Percentiles rank a stretch among this genome's conserved stretches.
Conservation (phyloP, 1,284 basidiomycete species). For the Cryptococcus sp. region DNA sequence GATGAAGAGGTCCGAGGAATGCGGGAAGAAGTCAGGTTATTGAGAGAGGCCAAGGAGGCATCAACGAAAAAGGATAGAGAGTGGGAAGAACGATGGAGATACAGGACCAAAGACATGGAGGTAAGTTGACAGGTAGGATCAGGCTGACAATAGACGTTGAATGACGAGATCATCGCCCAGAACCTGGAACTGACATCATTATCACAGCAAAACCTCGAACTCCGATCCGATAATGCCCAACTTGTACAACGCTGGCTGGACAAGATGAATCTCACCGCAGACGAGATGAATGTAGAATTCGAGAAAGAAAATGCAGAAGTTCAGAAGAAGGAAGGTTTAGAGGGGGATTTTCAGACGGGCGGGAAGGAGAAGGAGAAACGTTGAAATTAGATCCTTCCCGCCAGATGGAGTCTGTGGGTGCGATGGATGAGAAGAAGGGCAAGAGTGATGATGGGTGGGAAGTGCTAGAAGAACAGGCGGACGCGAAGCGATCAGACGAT, state of each 20-base stretch:
- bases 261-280: constrained; percentile 85
- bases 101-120: constrained; percentile 86
- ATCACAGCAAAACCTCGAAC: constrained; percentile 74
- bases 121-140: constrained; percentile 48
- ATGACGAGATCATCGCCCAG: constrained; percentile 88
- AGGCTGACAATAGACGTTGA: constrained; percentile 63
- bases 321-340: constrained; percentile 1
- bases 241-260: constrained; percentile 93
- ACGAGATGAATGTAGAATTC: constrained; percentile 83
- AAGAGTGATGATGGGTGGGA: constrained; percentile 4
- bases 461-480: not conserved
- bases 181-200: constrained; percentile 86
- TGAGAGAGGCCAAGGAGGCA: constrained; percentile 66
- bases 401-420: no score
- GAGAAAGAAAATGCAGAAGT: constrained; percentile 31
- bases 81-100: constrained; percentile 76
- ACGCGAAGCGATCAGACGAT: not conserved
- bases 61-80: constrained; percentile 49
- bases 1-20: constrained; percentile 78
- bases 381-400: not conserved
- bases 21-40: constrained; percentile 76
- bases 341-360: constrained; percentile 33
- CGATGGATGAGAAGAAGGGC: not conserved
- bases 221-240: constrained; percentile 88
- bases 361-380: constrained; percentile 20